phyloP scores from a whole-genome alignment of 495 filamentous ascomycete genomes.

The Jackrogersella multiformis region DNA sequence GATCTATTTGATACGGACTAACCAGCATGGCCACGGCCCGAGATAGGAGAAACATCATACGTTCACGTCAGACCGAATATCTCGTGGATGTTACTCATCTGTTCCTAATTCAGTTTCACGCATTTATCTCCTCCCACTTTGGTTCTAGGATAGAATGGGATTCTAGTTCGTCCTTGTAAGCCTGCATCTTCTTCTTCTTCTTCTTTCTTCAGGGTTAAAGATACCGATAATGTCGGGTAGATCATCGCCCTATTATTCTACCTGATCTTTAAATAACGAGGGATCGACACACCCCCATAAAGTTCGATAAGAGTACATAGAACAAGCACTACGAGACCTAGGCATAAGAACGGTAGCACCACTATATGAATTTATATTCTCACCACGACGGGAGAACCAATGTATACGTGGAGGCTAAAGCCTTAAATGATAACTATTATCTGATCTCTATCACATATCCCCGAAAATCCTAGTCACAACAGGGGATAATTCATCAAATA shows the following conservation, averaged over 20 bases:
- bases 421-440: too few relatives aligned
- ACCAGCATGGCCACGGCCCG: not conserved
- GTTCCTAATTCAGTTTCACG: slow-evolving; percentile 1
- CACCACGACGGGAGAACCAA: not conserved
- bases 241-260: not conserved
- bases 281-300: not conserved
- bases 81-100: not conserved
- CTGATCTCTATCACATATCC: too few relatives aligned
- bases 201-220: not conserved
- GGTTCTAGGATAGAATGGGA: slow-evolving; percentile 6
- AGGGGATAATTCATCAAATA: too few relatives aligned
- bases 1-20: not conserved
- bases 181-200: not conserved
- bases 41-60: not conserved
- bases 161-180: not conserved
- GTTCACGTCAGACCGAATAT: slow-evolving; percentile 8
- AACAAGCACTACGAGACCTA: not conserved
- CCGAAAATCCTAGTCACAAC: too few relatives aligned
- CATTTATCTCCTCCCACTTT: slow-evolving; percentile 5
- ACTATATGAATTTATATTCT: not conserved
- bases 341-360: not conserved
- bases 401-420: not conserved
- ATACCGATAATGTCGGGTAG: not conserved
- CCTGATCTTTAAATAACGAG: not conserved
- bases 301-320: not conserved